Evolutionary conservation across 164 flowering plant genomes (phyloP).

Genomic region (Aristolochia contorta): DNA sequence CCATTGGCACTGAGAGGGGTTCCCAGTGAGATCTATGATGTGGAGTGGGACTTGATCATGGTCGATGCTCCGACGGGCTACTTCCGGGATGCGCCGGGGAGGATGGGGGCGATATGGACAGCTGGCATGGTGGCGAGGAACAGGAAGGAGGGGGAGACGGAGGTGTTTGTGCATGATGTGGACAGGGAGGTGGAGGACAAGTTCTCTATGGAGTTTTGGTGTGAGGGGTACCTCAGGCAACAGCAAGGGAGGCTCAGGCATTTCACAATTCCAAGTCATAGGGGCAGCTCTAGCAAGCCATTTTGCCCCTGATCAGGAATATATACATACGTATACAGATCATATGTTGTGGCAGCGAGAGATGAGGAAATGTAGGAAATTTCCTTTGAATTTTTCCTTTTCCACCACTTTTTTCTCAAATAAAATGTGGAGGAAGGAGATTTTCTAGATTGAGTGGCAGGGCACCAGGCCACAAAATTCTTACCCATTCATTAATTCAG

Average conservation of each 20-base stretch:
- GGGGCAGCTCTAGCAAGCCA: constrained; percentile 23
- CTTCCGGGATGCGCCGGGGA: constrained; percentile 73
- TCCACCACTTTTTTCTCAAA: too few relatives aligned
- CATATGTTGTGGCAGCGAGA: too few relatives aligned
- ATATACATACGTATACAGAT: too few relatives aligned
- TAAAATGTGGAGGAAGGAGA: too few relatives aligned
- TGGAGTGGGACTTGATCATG: constrained; percentile 85
- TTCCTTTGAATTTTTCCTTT: too few relatives aligned
- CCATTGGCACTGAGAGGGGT: constrained; percentile 49
- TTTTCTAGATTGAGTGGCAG: too few relatives aligned
- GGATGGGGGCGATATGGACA: constrained; percentile 83
- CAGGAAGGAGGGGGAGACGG: constrained; percentile 53
- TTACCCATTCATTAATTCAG: too few relatives aligned
- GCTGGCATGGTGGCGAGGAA: constrained; percentile 90
- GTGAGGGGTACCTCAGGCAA: constrained; percentile 57
- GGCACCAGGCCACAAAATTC: too few relatives aligned
- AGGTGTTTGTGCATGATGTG: constrained; percentile 91
- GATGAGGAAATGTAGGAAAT: too few relatives aligned
- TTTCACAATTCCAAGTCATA: constrained; percentile 61
- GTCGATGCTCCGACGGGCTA: constrained; percentile 93
- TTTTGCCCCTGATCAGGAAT: constrained; percentile 42
- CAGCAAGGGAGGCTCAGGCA: constrained; percentile 69
- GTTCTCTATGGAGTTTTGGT: constrained; percentile 64
- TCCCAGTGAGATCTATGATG: constrained; percentile 52
- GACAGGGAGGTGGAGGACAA: constrained; percentile 66